A percentile compares a stretch with the other conserved stretches of the same genome.
Conservation (phyloP, 139 green algal genomes). For the Nannochloris sp. region DNA sequence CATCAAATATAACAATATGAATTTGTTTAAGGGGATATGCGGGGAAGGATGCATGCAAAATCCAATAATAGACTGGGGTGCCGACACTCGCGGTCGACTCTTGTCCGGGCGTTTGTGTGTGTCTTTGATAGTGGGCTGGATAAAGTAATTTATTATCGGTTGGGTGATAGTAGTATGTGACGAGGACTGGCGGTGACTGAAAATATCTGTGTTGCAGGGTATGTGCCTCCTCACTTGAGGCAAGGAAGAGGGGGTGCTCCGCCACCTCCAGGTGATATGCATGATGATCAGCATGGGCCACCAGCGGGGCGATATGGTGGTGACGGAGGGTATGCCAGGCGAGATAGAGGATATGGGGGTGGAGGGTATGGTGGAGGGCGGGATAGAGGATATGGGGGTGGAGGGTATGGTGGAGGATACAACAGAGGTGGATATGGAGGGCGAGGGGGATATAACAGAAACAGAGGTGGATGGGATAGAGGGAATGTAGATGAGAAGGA, state of each 20-base stretch:
- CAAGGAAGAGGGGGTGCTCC: not conserved
- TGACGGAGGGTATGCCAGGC: constrained; percentile 31
- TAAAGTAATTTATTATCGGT: too few relatives aligned
- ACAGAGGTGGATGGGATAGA: constrained; percentile 27
- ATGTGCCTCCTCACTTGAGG: constrained; percentile 67
- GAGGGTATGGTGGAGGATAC: constrained; percentile 13
- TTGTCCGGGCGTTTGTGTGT: too few relatives aligned
- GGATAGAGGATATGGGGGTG: constrained; percentile 11
- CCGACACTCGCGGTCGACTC: too few relatives aligned
- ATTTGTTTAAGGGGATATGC: too few relatives aligned
- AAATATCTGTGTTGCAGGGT: constrained; percentile 23
- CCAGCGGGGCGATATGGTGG: constrained; percentile 8
- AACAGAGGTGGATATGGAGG: constrained; percentile 15
- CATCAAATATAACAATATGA: too few relatives aligned
- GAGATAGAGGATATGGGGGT: constrained; percentile 12
- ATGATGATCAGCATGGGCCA: constrained; percentile 12
- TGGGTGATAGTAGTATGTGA: too few relatives aligned
- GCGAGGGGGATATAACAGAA: constrained; percentile 15
- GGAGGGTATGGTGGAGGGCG: constrained; percentile 19
- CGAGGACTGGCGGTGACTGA: too few relatives aligned
- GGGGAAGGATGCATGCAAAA: too few relatives aligned
- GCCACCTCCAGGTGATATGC: constrained; percentile 11
- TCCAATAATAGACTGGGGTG: too few relatives aligned
- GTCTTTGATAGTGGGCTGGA: too few relatives aligned
- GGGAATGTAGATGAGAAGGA: constrained; percentile 29